phyloP scores from a whole-genome alignment of 148 eudicot species.

The Persicaria maculosa region DNA sequence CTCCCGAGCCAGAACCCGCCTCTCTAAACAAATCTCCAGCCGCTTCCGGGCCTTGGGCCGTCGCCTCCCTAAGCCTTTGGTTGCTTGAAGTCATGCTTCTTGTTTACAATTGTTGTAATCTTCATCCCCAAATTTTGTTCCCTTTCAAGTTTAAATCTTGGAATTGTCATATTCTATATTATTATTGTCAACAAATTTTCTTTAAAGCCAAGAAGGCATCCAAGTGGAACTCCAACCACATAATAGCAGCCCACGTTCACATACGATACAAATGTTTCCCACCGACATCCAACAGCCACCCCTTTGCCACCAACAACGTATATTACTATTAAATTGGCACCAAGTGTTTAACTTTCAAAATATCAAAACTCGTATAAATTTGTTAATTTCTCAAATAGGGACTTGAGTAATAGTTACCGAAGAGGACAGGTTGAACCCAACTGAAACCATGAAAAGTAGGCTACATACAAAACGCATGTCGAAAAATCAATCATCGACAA shows the following conservation, averaged over 20 bases:
- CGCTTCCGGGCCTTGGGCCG: slow-evolving; percentile 22
- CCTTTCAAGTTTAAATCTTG: background rate
- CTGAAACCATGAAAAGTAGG: too few species aligned
- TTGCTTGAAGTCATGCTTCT: slow-evolving; percentile 14
- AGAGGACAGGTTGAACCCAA: too few species aligned
- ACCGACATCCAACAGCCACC: slow-evolving; percentile 67
- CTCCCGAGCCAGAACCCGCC: slow-evolving; percentile 16
- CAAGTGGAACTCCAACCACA: slow-evolving; percentile 53
- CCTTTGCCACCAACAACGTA: slow-evolving; percentile 23
- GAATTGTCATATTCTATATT: background rate
- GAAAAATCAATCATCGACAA: too few species aligned
- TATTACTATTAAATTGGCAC: too few species aligned
- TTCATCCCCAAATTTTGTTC: too few species aligned
- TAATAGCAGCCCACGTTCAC: slow-evolving; percentile 60
- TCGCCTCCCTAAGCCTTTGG: slow-evolving; percentile 28
- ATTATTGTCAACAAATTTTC: background rate
- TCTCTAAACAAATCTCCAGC: slow-evolving; percentile 15
- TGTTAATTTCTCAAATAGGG: too few species aligned
- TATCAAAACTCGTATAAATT: too few species aligned
- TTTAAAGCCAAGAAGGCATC: slow-evolving; percentile 35
- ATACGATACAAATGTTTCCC: slow-evolving; percentile 64
- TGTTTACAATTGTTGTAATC: too few species aligned
- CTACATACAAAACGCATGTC: too few species aligned
- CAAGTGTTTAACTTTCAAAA: background rate
- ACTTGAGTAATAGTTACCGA: too few species aligned